These are phyloP conservation scores for Rhodotorula sp. DNA, from an alignment of 1,284 basidiomycete species.

Conservation along the genomic window DNA sequence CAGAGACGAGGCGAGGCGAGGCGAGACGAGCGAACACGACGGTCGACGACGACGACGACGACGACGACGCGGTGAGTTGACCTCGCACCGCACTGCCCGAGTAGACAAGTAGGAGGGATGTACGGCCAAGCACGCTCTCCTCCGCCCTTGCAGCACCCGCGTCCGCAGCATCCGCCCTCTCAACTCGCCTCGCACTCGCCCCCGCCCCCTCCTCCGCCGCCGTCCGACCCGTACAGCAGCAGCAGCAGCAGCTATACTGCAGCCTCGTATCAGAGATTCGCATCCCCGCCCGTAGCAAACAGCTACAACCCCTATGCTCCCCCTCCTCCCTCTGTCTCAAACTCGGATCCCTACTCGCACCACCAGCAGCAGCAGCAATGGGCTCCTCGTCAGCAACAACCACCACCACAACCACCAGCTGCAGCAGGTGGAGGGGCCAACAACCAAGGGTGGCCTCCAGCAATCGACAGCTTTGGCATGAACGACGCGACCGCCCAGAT, in stretches of 20 bases:
- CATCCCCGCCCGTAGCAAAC: slow-evolving; percentile 27
- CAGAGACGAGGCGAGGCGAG: too few relatives aligned
- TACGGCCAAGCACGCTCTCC: slow-evolving; percentile 9
- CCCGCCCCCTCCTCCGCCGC: slow-evolving; percentile 12
- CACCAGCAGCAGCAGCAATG: slow-evolving; percentile 1
- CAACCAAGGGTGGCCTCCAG: background rate
- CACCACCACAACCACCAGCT: too few relatives aligned
- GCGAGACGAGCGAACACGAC: too few relatives aligned
- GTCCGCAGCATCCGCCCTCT: slow-evolving; percentile 32
- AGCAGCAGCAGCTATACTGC: background rate
- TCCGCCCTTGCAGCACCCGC: slow-evolving; percentile 39
- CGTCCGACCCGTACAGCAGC: slow-evolving; percentile 2
- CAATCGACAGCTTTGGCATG: slow-evolving; percentile 50
- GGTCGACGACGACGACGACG: too few relatives aligned
- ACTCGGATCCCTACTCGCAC: slow-evolving; percentile 5
- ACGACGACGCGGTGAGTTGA: too few relatives aligned
- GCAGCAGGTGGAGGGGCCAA: too few relatives aligned
- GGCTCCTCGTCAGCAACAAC: too few relatives aligned
- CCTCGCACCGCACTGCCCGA: background rate
- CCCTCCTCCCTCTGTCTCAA: slow-evolving; percentile 9
- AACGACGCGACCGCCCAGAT: slow-evolving; percentile 93
- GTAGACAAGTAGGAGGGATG: too few relatives aligned
- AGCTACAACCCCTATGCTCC: slow-evolving; percentile 2
- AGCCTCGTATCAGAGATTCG: slow-evolving; percentile 41
- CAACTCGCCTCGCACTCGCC: slow-evolving; percentile 34